Evolutionary conservation across 2,329 filamentous ascomycete genomes (phyloP).

Genomic region (Graphilbum fragrans): DNA sequence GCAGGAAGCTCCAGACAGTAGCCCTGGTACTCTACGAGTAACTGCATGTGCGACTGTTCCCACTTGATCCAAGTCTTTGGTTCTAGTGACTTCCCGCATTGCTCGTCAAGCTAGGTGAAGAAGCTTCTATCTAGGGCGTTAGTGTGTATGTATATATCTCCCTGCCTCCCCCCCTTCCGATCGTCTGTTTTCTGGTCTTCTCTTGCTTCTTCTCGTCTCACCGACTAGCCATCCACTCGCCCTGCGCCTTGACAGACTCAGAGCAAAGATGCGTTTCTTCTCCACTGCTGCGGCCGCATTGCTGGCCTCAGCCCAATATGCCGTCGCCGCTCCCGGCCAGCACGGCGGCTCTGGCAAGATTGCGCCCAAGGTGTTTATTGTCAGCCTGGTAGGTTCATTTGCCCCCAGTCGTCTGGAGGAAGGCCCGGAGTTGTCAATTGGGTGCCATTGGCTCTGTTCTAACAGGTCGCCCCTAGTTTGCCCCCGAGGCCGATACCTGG

Average conservation of each 20-base stretch:
- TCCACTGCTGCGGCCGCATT: constrained; percentile 2
- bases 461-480: constrained; percentile 31
- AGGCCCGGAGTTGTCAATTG: neutral
- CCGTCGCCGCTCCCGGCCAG: neutral
- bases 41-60: no score
- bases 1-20: no score
- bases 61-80: no score
- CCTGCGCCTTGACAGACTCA: no score
- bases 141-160: no score
- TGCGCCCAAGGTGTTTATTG: constrained; percentile 48
- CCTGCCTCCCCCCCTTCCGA: neutral
- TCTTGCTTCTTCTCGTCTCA: neutral
- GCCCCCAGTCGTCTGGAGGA: neutral
- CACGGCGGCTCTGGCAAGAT: constrained; percentile 17
- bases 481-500: constrained; percentile 50
- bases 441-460: neutral
- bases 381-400: constrained; percentile 40
- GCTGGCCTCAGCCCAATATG: constrained; percentile 6
- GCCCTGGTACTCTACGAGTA: no score
- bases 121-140: no score
- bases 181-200: neutral
- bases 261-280: constrained; percentile 9
- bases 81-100: no score
- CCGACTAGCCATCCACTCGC: no score
- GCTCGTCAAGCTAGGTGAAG: no score